Evolutionary conservation across 75 land plant genomes (phyloP), one percentile per base, ranked within the genome.

Genomic region (Cunninghamia lanceolata): DNA sequence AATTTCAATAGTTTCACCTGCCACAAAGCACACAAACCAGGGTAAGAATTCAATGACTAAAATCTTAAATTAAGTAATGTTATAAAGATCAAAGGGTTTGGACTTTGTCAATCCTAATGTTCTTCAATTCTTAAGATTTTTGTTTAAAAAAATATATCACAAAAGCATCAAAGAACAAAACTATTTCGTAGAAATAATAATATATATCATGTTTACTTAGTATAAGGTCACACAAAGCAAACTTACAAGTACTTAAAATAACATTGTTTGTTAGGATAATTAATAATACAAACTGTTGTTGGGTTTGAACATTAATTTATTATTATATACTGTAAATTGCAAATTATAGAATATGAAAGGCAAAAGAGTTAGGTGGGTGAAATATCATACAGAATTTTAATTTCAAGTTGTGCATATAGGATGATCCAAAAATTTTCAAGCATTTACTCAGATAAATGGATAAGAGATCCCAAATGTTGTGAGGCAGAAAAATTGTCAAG

Each of bases 1-100:
- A 43, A 88, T 39, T 5, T 88, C 87, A 85, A 88, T 43, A 40
- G 30, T 68, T 8, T 50, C 75, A 34, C 86, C 89, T 87, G 88
- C 50, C 85, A 84, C 59, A 34, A 30, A 54, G 21, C 34, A 50
- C 36, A 34, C 32, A 47, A 54, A 54, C n/a, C 56, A 83, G 36
- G 40, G 30, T 35, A 83, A 40, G 59, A 50, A 40, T 14, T 47
- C 84, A n/a, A 42, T 9, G n/a, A 16, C 47, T 47, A 21, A 40
- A 83, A 54, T 0, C 21, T 54, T 15, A 17, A 54, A 54, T 54
- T 3, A 54, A 54, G 59, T 17, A 47, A 54, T 16, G 59, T 52
- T 52, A 54, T 17, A 54, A 54, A 54, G 59, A 54, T 54, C 59
- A 16, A 54, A 54, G 17, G 21, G 21, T 54, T 54, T 54, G 59